phyloP scores from a whole-genome alignment of 1,139 yeast species.

The Yamadazyma triangularis region DNA sequence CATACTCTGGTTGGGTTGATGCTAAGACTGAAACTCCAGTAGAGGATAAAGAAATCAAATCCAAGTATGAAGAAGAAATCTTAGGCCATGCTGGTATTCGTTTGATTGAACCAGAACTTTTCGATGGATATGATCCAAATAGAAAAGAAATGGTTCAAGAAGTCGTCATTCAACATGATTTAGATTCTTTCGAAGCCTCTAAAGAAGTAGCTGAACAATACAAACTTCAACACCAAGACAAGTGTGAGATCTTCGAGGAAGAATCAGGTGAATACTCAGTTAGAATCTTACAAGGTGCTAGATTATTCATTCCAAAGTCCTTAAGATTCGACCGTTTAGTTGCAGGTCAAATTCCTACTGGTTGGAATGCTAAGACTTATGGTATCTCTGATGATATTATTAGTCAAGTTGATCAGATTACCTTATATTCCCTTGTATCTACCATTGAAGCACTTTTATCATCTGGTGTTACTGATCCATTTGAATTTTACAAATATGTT shows the following conservation, averaged over 20 bases:
- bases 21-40: conserved; percentile 90
- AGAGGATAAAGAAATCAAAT: conserved; percentile 89
- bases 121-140: conserved; percentile 90
- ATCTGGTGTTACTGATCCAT: conserved; percentile 96
- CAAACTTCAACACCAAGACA: conserved; percentile 89
- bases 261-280: conserved; percentile 93
- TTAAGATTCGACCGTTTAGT: conserved; percentile 91
- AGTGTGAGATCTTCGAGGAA: conserved; percentile 87
- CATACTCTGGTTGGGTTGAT: conserved; percentile 95
- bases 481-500: conserved; percentile 95
- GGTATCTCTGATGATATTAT: conserved; percentile 94
- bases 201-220: conserved; percentile 95
- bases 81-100: conserved; percentile 95
- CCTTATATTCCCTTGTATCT: conserved; percentile 86
- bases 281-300: conserved; percentile 87
- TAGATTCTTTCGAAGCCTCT: conserved; percentile 93
- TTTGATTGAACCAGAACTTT: conserved; percentile 91
- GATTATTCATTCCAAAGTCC: conserved; percentile 90
- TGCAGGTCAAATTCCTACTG: conserved; percentile 98
- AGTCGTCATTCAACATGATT: conserved; percentile 90
- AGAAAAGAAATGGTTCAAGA: conserved; percentile 92
- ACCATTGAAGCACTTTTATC: conserved; percentile 92
- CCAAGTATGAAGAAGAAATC: conserved; percentile 83
- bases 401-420: conserved; percentile 92
- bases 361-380: conserved; percentile 93